These are phyloP conservation scores for Acorus gramineus DNA, from an alignment of 106 monocot genomes.

Conservation along the genomic window DNA sequence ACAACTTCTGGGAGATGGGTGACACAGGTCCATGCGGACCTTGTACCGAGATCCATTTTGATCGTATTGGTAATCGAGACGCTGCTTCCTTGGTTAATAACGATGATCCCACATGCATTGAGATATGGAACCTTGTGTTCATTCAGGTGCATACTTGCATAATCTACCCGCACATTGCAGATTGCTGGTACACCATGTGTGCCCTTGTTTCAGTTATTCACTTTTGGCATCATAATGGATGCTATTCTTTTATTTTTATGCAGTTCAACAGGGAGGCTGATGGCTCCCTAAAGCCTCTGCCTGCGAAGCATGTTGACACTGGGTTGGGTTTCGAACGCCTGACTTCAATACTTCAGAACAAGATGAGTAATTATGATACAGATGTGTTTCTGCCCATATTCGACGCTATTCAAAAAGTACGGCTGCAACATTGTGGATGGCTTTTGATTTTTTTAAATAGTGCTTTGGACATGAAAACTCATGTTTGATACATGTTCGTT, in stretches of 20 bases:
- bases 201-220: neutral
- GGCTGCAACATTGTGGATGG: neutral
- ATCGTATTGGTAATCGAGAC: slow-evolving; percentile 77
- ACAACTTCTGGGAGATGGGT: slow-evolving; percentile 99
- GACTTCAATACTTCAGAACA: slow-evolving; percentile 85
- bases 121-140: slow-evolving; percentile 98
- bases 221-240: neutral
- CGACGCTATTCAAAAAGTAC: slow-evolving; percentile 77
- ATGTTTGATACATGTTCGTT: neutral
- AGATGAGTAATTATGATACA: slow-evolving; percentile 97
- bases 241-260: slow-evolving; percentile 6
- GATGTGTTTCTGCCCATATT: slow-evolving; percentile 87
- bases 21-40: slow-evolving; percentile 98
- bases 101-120: slow-evolving; percentile 97
- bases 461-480: neutral
- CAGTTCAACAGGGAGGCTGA: slow-evolving; percentile 88
- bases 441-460: neutral
- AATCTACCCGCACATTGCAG: neutral
- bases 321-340: slow-evolving; percentile 91
- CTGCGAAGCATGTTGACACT: slow-evolving; percentile 88
- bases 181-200: neutral
- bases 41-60: slow-evolving; percentile 96
- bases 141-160: slow-evolving; percentile 55
- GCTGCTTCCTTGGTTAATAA: slow-evolving; percentile 89
- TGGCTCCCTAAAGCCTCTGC: slow-evolving; percentile 68